Percentiles rank a stretch among this genome's conserved stretches.
phyloP scores from a whole-genome alignment of 1,284 basidiomycete genomes.

The Apiotrichum sp. region DNA sequence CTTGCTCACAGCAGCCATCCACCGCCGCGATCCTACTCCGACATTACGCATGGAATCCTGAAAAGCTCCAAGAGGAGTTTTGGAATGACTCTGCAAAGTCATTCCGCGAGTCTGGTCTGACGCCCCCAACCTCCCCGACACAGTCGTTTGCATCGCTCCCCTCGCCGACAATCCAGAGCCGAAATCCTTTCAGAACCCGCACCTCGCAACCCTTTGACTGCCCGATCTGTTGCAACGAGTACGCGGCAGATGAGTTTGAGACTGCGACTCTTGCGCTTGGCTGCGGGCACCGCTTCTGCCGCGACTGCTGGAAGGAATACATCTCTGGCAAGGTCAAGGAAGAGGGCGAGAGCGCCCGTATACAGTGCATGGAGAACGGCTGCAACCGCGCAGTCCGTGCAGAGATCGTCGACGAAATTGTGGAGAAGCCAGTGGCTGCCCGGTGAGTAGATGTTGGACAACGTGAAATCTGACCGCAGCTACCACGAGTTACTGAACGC shows the following conservation, averaged over 20 bases:
- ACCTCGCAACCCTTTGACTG: slow-evolving; percentile 62
- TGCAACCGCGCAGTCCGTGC: slow-evolving; percentile 68
- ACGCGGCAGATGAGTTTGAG: slow-evolving; percentile 51
- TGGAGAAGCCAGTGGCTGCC: slow-evolving; percentile 43
- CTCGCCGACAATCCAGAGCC: slow-evolving; percentile 36
- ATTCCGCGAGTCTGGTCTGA: slow-evolving; percentile 63
- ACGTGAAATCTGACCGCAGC: slow-evolving; percentile 45
- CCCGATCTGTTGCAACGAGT: slow-evolving; percentile 83
- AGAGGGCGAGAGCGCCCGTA: slow-evolving; percentile 73
- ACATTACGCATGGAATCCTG: slow-evolving; percentile 90
- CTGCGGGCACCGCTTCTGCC: slow-evolving; percentile 79
- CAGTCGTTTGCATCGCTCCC: slow-evolving; percentile 28
- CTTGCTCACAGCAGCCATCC: slow-evolving; percentile 39
- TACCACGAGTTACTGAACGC: slow-evolving; percentile 83
- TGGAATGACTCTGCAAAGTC: slow-evolving; percentile 77
- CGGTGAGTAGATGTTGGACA: slow-evolving; percentile 39
- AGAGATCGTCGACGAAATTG: slow-evolving; percentile 50
- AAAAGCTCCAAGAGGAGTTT: slow-evolving; percentile 88
- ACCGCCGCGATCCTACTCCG: slow-evolving; percentile 75
- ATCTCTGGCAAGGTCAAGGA: slow-evolving; percentile 76
- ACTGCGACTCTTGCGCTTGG: slow-evolving; percentile 57
- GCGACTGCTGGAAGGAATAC: slow-evolving; percentile 82
- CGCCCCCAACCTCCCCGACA: slow-evolving; percentile 41
- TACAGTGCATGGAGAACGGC: slow-evolving; percentile 89
- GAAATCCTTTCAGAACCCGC: slow-evolving; percentile 10